Evolutionary conservation across 23 red algal genomes (phyloP), one percentile per base, ranked within the genome.

Genomic region (Pyropia yezoensis): DNA sequence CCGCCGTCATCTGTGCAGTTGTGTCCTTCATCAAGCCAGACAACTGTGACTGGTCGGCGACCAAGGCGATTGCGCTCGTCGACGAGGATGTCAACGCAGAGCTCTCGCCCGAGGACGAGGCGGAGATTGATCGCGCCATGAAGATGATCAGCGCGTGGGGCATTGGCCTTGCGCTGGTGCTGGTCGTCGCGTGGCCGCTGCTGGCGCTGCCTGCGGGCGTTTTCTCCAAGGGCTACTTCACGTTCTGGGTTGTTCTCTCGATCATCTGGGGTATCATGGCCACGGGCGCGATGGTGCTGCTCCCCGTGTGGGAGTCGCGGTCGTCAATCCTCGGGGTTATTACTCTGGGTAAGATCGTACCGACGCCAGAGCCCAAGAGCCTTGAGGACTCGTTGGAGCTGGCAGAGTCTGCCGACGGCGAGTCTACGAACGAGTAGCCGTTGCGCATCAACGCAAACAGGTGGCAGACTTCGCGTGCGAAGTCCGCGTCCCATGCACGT

Each of bases 211-310:
- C 87, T 52, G 60, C 59, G 13, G 25, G 30, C 4, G 57, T 61
- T 1, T 91, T 83, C 69, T 62, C 87, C 20, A 69, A 68, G 69
- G 78, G 75, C 17, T 91, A 91, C 65, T 91, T 83, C 59, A 91
- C 87, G 0, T 83, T 91, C 67, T 83, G 76, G 76, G 87, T 91
- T 23, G 53, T 83, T 23, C 59, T 91, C 22, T 74, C 87, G 54
- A 70, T 91, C 57, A 73, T 91, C 58, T 91, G 87, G 87, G 87
- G 87, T 0, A 14, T 91, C n/a, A 17, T 83, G 13, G 87, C 87
- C 13, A 77, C 76, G 52, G 61, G 53, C 14, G 64, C 58, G 6
- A 91, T 91, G 87, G 72, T 74, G 21, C 74, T 84, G 63, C 64
- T 91, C 33, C 87, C 87, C 14, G 78, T 83, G 47, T 66, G 39